phyloP scores from a whole-genome alignment of 2,329 filamentous ascomycete species.

The Fusarium ambrosium region DNA sequence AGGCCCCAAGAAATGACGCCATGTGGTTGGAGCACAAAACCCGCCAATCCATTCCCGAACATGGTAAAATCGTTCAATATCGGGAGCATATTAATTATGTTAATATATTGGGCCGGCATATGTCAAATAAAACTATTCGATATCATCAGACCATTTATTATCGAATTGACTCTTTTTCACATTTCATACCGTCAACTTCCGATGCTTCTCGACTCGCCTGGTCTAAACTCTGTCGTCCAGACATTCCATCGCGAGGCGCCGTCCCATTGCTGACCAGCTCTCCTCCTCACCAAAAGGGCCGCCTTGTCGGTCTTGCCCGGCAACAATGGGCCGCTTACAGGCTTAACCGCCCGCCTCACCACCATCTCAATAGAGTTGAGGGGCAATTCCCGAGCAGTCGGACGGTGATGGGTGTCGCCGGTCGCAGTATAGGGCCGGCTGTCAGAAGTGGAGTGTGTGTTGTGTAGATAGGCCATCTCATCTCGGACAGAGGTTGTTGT shows the following conservation, averaged over 20 bases:
- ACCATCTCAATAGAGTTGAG: constrained; percentile 1
- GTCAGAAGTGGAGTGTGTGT: constrained; percentile 25
- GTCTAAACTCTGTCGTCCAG: constrained; percentile 3
- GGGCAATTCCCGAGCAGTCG: constrained; percentile 5
- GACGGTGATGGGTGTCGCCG: constrained; percentile 11
- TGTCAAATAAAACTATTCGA: constrained; percentile 6
- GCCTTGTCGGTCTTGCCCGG: constrained; percentile 11
- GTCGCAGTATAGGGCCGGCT: constrained; percentile 9
- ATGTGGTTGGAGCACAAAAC: constrained; percentile 22
- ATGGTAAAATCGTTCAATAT: constrained; percentile 24
- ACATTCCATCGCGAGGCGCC: constrained; percentile 27
- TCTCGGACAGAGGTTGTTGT: constrained; percentile 36
- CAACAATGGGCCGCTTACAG: constrained; percentile 20
- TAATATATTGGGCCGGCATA: neutral
- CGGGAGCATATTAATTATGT: constrained; percentile 7
- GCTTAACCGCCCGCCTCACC: neutral
- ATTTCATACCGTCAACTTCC: neutral
- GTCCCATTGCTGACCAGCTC: constrained; percentile 1
- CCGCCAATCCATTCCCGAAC: constrained; percentile 31
- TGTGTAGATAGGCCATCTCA: constrained; percentile 20
- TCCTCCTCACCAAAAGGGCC: neutral
- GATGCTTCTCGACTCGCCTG: constrained; percentile 8
- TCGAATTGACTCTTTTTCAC: neutral
- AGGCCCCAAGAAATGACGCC: constrained; percentile 22
- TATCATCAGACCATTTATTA: neutral